Percentiles rank a stretch among this genome's conserved stretches.
These are phyloP conservation scores for Claviceps pusilla DNA, from an alignment of 2,329 filamentous ascomycete species.

Conservation along the genomic window DNA sequence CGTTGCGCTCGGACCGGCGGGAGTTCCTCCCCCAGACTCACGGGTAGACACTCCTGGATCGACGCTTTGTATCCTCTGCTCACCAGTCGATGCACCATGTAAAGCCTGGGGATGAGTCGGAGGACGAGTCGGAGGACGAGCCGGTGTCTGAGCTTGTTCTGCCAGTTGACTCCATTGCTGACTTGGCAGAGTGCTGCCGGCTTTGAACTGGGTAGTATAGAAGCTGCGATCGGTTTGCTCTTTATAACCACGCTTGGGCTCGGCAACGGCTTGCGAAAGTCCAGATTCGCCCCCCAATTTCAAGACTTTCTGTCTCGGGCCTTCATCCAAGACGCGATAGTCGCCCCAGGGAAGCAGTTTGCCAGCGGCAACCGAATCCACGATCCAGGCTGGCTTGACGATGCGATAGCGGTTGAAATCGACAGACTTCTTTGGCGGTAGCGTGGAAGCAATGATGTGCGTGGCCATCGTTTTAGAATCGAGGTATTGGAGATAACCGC, in stretches of 20 bases:
- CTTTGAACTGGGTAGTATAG: slow-evolving; percentile 59
- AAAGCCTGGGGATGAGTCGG: neutral
- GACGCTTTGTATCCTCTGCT: neutral
- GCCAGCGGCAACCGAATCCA: slow-evolving; percentile 72
- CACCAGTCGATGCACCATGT: neutral
- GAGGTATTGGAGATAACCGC: slow-evolving; percentile 84
- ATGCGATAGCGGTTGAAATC: slow-evolving; percentile 82
- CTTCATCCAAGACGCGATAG: slow-evolving; percentile 76
- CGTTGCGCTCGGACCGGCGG: neutral
- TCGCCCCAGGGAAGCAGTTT: slow-evolving; percentile 71
- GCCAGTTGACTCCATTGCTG: slow-evolving; percentile 15
- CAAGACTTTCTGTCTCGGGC: slow-evolving; percentile 65
- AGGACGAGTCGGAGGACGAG: neutral
- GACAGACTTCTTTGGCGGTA: slow-evolving; percentile 84
- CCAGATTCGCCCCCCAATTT: slow-evolving; percentile 46
- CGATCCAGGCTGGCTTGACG: slow-evolving; percentile 87
- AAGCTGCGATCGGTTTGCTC: slow-evolving; percentile 73
- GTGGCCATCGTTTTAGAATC: slow-evolving; percentile 91
- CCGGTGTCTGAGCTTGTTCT: slow-evolving; percentile 15
- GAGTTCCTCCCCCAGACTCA: neutral
- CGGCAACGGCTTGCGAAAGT: slow-evolving; percentile 48
- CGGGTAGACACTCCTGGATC: neutral
- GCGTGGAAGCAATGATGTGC: slow-evolving; percentile 79
- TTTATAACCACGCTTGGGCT: slow-evolving; percentile 48
- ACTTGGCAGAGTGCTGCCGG: slow-evolving; percentile 13